Evolutionary conservation across 139 green algal species (phyloP), one percentile per base, ranked within the genome.

Genomic region (Closterium sp.): DNA sequence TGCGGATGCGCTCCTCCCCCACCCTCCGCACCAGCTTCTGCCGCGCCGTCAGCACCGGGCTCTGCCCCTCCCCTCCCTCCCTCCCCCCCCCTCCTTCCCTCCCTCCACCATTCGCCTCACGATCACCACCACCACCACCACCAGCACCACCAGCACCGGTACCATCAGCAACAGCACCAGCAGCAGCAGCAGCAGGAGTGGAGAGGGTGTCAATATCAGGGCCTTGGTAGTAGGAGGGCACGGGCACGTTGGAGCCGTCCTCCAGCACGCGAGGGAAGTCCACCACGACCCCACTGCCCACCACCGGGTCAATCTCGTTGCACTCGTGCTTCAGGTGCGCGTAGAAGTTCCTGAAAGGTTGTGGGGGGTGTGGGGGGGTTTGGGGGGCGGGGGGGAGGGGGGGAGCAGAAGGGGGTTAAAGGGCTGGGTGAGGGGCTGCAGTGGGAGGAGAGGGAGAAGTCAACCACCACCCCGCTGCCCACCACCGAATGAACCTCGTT

Each of bases 211-310:
- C 64, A 2, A 90, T 88, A 25, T 88, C 33, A 0, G 87, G 33
- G 0, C 30, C 88, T 12, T 7, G 16, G n/a, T 86, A 86, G 83
- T 86, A 34, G 88, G n/a, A 38, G 31, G 43, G 88, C 23, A 55
- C 23, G 23, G 38, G 34, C 8, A 93, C 81, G n/a, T 55, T 8
- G 1, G 85, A 43, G 33, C 90, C 86, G 34, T 90, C 90, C 86
- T 93, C 86, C 1, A 33, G 25, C 66, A 93, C 86, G 33, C 87
- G 43, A 9, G 87, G 87, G 31, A 88, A 66, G 55, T 92, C 87
- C 30, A 93, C 86, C 4, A 91, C 88, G 12, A 86, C 90, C 55
- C 87, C 90, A 33, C 30, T 66, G 36, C 87, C 90, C 34, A 92
- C 83, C n/a, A 81, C 88, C 5, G 87, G 38, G 28, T 93, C 90